phyloP scores from a whole-genome alignment of 371 early-diverging fungal species.

The Saksenaea oblongispora region DNA sequence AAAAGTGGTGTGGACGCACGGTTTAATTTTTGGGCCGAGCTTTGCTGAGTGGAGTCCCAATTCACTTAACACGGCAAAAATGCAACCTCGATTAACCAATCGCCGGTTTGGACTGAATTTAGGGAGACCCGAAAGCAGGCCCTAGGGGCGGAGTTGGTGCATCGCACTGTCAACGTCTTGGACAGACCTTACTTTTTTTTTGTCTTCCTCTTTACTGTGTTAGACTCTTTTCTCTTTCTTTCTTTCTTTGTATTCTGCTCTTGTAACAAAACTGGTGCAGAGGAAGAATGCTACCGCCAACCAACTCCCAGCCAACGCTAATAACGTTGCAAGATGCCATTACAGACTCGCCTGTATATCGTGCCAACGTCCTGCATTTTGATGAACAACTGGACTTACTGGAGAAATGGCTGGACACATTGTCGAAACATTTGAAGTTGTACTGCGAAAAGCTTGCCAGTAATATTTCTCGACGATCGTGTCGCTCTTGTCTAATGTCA shows the following conservation, averaged over 20 bases:
- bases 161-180: neutral
- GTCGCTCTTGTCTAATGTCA: neutral
- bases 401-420: constrained; percentile 59
- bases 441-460: constrained; percentile 51
- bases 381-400: constrained; percentile 67
- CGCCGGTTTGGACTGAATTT: neutral
- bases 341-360: constrained; percentile 69
- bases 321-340: constrained; percentile 49
- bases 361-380: constrained; percentile 61
- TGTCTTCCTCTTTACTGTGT: neutral
- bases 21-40: neutral
- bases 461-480: constrained; percentile 18
- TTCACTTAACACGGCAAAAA: neutral
- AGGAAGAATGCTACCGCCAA: constrained; percentile 6
- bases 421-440: constrained; percentile 38
- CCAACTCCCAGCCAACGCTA: constrained; percentile 10
- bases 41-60: neutral
- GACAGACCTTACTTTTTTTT: neutral
- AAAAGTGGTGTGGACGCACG: neutral
- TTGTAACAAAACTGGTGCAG: neutral
- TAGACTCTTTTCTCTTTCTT: neutral
- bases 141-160: constrained; percentile 1
- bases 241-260: neutral
- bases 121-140: neutral
- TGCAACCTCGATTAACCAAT: neutral